phyloP scores from a whole-genome alignment of 805 yeast genomes.

The Saturnispora ahearnii region DNA sequence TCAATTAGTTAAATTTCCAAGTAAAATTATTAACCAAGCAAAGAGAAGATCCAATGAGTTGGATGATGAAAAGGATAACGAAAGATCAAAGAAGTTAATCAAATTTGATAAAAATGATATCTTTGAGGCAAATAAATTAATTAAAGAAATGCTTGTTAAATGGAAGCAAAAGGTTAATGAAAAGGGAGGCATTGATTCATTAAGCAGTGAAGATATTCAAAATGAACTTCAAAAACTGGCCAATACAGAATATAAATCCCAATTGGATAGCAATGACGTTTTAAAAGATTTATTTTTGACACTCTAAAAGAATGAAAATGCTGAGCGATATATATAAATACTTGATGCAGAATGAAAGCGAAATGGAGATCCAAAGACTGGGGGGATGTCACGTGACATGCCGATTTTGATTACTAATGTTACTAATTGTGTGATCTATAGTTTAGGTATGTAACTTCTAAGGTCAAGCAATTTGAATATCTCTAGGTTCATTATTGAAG shows the following conservation, averaged over 20 bases:
- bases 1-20: slow-evolving; percentile 87
- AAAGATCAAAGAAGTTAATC: slow-evolving; percentile 35
- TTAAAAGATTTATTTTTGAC: slow-evolving; percentile 17
- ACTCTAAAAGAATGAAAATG: not conserved
- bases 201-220: slow-evolving; percentile 37
- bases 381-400: too few relatives aligned
- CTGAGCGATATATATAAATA: too few relatives aligned
- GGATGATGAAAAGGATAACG: slow-evolving; percentile 39
- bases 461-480: too few relatives aligned
- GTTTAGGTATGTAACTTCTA: too few relatives aligned
- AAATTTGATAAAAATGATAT: slow-evolving; percentile 47
- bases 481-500: too few relatives aligned
- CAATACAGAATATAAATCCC: slow-evolving; percentile 14
- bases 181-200: slow-evolving; percentile 34
- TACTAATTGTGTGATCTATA: too few relatives aligned
- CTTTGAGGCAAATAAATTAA: slow-evolving; percentile 41
- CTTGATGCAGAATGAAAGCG: too few relatives aligned
- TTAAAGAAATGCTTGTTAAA: slow-evolving; percentile 40
- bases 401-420: too few relatives aligned
- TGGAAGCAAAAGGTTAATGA: slow-evolving; percentile 44
- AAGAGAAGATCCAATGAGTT: slow-evolving; percentile 86
- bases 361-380: too few relatives aligned
- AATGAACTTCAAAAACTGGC: slow-evolving; percentile 31
- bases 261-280: slow-evolving; percentile 14
- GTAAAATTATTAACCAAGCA: slow-evolving; percentile 87